Evolutionary conservation across 129 eudicot species (phyloP).

Genomic region (Flaveria linearis): DNA sequence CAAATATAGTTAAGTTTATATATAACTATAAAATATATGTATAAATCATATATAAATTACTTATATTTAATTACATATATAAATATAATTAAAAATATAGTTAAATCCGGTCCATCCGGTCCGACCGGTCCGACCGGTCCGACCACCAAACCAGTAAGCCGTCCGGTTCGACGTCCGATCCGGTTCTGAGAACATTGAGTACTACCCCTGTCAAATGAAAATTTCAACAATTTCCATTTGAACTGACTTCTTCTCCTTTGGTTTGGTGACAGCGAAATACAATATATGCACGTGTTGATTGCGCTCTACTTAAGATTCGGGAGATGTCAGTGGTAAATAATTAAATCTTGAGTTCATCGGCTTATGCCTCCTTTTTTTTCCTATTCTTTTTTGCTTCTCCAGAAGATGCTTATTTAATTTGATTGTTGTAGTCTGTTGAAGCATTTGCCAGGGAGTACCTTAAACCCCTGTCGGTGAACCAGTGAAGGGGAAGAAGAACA

Average conservation of each 20-base stretch:
- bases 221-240: background rate
- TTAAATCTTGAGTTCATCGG: background rate
- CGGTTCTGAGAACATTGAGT: too few relatives aligned
- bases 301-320: slow-evolving; percentile 78
- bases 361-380: background rate
- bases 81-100: too few relatives aligned
- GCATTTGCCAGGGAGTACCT: slow-evolving; percentile 75
- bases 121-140: too few relatives aligned
- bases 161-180: too few relatives aligned
- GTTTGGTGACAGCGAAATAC: slow-evolving; percentile 64
- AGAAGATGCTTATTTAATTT: background rate
- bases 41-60: too few relatives aligned
- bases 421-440: slow-evolving; percentile 61
- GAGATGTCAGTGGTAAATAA: slow-evolving; percentile 76
- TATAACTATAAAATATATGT: too few relatives aligned
- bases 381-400: background rate
- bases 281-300: slow-evolving; percentile 89
- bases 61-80: too few relatives aligned
- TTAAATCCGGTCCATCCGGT: too few relatives aligned
- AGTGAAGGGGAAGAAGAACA: slow-evolving; percentile 89
- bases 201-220: background rate
- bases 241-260: slow-evolving; percentile 14
- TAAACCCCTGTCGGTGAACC: slow-evolving; percentile 97
- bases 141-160: too few relatives aligned
- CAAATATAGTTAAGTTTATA: too few relatives aligned